phyloP scores from a whole-genome alignment of 495 filamentous ascomycete genomes.

The Aspergillus coremiiformis region DNA sequence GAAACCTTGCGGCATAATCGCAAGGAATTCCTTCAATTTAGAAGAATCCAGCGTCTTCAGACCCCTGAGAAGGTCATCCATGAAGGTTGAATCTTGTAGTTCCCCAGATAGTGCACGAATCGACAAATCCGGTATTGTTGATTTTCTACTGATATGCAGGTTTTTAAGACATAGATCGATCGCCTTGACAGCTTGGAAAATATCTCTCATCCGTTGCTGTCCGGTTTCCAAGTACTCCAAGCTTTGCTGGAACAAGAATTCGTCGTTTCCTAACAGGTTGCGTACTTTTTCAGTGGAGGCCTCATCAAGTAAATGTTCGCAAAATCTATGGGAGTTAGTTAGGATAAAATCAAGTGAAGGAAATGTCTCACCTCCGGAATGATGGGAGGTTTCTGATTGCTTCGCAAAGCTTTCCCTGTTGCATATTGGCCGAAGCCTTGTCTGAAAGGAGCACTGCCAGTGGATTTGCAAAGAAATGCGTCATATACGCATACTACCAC shows the following conservation, averaged over 20 bases:
- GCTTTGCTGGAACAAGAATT: constrained; percentile 33
- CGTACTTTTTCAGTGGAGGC: constrained; percentile 33
- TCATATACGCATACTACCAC: constrained; percentile 83
- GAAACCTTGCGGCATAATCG: constrained; percentile 14
- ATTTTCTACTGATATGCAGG: constrained; percentile 31
- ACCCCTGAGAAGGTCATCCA: constrained; percentile 48
- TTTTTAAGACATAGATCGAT: constrained; percentile 37
- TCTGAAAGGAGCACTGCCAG: constrained; percentile 57
- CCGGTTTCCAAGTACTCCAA: constrained; percentile 26
- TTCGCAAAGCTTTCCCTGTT: constrained; percentile 56
- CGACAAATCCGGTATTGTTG: constrained; percentile 46
- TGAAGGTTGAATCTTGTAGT: constrained; percentile 38
- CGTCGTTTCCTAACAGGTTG: constrained; percentile 46
- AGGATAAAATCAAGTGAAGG: background rate
- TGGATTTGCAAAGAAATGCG: constrained; percentile 88
- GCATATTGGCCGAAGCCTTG: constrained; percentile 20
- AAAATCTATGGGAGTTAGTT: constrained; percentile 30
- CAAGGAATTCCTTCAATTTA: constrained; percentile 18
- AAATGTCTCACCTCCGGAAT: constrained; percentile 54
- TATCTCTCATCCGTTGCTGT: constrained; percentile 33
- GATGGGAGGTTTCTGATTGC: constrained; percentile 73
- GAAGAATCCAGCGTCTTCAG: constrained; percentile 46
- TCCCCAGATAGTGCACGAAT: constrained; percentile 51
- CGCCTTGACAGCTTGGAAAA: constrained; percentile 42
- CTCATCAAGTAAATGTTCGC: constrained; percentile 38